Evolutionary conservation across 768 basidiomycete species (phyloP).

Genomic region (Russula abietina): DNA sequence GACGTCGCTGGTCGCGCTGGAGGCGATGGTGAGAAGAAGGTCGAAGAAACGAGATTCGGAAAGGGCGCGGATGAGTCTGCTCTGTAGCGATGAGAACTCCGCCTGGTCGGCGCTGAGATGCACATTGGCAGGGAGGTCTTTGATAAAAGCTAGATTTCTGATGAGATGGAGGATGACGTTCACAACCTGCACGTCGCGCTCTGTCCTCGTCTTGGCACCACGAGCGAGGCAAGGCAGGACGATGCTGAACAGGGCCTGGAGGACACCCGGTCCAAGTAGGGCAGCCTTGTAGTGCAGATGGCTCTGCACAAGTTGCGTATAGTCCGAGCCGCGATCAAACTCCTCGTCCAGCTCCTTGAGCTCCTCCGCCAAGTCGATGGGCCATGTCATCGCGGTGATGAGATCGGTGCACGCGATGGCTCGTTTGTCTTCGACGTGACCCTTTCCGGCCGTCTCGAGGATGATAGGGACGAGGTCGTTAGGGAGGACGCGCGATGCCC

Average conservation of each 20-base stretch:
- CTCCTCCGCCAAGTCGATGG: slow-evolving; percentile 92
- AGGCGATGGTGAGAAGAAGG: slow-evolving; percentile 78
- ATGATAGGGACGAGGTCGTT: slow-evolving; percentile 89
- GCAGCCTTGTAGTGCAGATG: slow-evolving; percentile 89
- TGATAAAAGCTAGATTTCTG: slow-evolving; percentile 92
- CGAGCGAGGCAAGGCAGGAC: slow-evolving; percentile 76
- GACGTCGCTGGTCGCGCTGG: slow-evolving; percentile 68
- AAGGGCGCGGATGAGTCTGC: slow-evolving; percentile 63
- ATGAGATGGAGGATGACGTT: slow-evolving; percentile 84
- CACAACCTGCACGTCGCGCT: slow-evolving; percentile 81
- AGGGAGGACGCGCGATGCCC: slow-evolving; percentile 75
- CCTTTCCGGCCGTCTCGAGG: slow-evolving; percentile 70
- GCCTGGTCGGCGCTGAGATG: slow-evolving; percentile 71
- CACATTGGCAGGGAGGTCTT: slow-evolving; percentile 70
- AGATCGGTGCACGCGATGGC: slow-evolving; percentile 83
- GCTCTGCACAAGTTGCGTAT: slow-evolving; percentile 72
- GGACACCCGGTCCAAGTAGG: slow-evolving; percentile 58
- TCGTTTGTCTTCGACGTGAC: slow-evolving; percentile 72
- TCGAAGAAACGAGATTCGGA: slow-evolving; percentile 68
- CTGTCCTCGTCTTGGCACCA: slow-evolving; percentile 55
- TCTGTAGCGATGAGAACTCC: slow-evolving; percentile 74
- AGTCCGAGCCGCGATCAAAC: slow-evolving; percentile 76
- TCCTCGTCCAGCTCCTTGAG: slow-evolving; percentile 88
- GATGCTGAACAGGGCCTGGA: slow-evolving; percentile 68
- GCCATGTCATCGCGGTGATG: slow-evolving; percentile 98